Evolutionary conservation across 108 stramenopile species (phyloP).

Genomic region (Epithemia pelagica): DNA sequence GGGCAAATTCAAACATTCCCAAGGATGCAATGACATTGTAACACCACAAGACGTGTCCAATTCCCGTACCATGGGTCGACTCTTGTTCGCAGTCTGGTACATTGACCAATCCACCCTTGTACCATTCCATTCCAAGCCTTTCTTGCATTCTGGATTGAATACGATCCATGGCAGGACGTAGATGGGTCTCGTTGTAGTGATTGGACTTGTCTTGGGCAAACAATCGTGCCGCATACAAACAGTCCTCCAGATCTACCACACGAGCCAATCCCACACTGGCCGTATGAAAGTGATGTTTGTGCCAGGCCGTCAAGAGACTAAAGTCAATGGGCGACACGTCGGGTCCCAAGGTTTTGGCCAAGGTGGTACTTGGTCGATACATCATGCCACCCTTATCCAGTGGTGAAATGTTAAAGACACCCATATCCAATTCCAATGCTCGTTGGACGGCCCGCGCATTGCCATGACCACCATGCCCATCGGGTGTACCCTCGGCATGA

Average conservation of each 20-base stretch:
- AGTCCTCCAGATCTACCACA: slow-evolving; percentile 71
- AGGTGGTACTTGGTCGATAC: slow-evolving; percentile 43
- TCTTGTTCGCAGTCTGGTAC: slow-evolving; percentile 32
- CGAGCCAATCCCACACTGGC: slow-evolving; percentile 56
- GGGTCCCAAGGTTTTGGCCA: slow-evolving; percentile 36
- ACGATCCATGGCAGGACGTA: neutral
- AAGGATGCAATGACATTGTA: slow-evolving; percentile 38
- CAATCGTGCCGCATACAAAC: slow-evolving; percentile 50
- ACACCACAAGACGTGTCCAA: slow-evolving; percentile 53
- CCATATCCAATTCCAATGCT: slow-evolving; percentile 70
- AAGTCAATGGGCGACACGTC: slow-evolving; percentile 61
- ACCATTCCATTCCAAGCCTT: neutral
- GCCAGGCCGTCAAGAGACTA: slow-evolving; percentile 46
- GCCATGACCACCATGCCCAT: slow-evolving; percentile 45
- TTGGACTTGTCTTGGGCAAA: neutral
- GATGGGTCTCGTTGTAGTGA: neutral
- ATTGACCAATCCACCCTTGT: slow-evolving; percentile 27
- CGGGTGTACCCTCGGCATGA: slow-evolving; percentile 48
- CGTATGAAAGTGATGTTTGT: slow-evolving; percentile 30
- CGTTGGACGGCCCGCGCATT: slow-evolving; percentile 35
- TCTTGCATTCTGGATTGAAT: neutral
- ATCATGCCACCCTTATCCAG: slow-evolving; percentile 77
- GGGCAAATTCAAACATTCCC: slow-evolving; percentile 50
- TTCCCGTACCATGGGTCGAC: slow-evolving; percentile 27
- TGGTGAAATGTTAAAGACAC: slow-evolving; percentile 71